phyloP scores from a whole-genome alignment of 2,329 filamentous ascomycete genomes.

The Cytospora piceicola region DNA sequence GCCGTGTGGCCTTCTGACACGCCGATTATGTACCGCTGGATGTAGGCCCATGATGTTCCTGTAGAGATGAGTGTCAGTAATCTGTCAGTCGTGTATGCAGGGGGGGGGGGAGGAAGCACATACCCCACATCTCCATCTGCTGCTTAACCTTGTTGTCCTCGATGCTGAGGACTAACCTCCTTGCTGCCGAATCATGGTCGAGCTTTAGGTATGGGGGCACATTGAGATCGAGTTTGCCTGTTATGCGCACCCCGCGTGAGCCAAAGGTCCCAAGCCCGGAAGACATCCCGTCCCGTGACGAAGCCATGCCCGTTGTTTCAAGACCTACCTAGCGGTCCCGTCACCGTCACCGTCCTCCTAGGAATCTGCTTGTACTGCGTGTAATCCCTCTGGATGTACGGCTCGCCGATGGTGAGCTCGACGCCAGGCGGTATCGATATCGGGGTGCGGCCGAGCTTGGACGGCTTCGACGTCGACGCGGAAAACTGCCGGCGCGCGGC shows the following conservation, averaged over 20 bases:
- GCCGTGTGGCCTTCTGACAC: constrained; percentile 96
- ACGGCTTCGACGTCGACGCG: constrained; percentile 66
- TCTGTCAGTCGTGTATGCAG: neutral
- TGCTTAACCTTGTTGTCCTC: constrained; percentile 68
- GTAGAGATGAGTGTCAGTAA: constrained; percentile 34
- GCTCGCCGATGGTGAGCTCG: constrained; percentile 71
- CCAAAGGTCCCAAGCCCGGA: constrained; percentile 23
- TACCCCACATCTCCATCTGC: constrained; percentile 97
- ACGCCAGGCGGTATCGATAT: constrained; percentile 85
- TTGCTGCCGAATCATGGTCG: constrained; percentile 64
- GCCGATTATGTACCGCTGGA: constrained; percentile 88
- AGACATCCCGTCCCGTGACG: constrained; percentile 13
- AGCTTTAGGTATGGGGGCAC: constrained; percentile 81
- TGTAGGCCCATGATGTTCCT: constrained; percentile 89
- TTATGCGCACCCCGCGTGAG: constrained; percentile 26
- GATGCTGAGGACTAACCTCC: constrained; percentile 71
- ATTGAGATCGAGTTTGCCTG: constrained; percentile 74
- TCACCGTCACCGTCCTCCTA: constrained; percentile 72
- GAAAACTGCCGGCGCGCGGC: constrained; percentile 66
- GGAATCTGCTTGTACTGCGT: constrained; percentile 65
- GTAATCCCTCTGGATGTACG: constrained; percentile 55
- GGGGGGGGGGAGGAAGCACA: constrained; percentile 1
- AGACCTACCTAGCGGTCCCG: constrained; percentile 75
- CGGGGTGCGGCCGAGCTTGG: constrained; percentile 83
- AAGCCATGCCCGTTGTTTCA: neutral